Base-by-base conservation (phyloP, 2,329 filamentous ascomycete species). In the Colletotrichum chlorophyti region DNA sequence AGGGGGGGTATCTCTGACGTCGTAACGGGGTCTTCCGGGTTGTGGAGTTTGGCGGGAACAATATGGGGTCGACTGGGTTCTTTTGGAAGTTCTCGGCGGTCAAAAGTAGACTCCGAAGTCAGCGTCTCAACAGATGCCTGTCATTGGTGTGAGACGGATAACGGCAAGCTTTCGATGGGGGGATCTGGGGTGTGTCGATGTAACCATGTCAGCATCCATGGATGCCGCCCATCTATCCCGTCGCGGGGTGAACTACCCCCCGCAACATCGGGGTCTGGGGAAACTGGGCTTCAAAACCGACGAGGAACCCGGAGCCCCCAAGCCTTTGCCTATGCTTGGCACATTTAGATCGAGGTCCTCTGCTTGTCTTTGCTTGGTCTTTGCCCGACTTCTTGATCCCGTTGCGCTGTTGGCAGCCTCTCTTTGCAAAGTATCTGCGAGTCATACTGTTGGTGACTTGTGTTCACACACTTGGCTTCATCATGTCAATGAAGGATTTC, bases 251-350 rank as follows among this genome's bases (percentile, higher is more conserved):
- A 32, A 32, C 17, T 12, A 23, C 32, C 55, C n/a, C 53, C 55
- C 38, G 57, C 51, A 41, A 32, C 24, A 55, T 40, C 21, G 31
- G 51, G 41, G 38, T 45, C 57, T 26, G 43, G 57, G 51, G 51
- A 55, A 60, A 38, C 49, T 10, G 57, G 31, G 32, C 43, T 57
- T 60, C 51, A 55, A 55, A 60, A 55, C 38, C 43, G 43, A 14
- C 31, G 51, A 57, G 51, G 51, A 32, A 32, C 52, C 57, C n/a
- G n/a, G n/a, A n/a, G n/a, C n/a, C 43, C 23, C 29, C 38, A 38
- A 38, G 51, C 26, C n/a, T 43, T 46, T 41, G 43, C 24, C 32
- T 34, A 40, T 45, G 31, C 57, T 60, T 50, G 55, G 51, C 55
- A 21, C n/a, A 21, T 43, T 15, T 29, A 2, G 14, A 15, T 14